These are phyloP conservation scores for Annulohypoxylon truncatum DNA, from an alignment of 2,329 filamentous ascomycete species.

Conservation along the genomic window DNA sequence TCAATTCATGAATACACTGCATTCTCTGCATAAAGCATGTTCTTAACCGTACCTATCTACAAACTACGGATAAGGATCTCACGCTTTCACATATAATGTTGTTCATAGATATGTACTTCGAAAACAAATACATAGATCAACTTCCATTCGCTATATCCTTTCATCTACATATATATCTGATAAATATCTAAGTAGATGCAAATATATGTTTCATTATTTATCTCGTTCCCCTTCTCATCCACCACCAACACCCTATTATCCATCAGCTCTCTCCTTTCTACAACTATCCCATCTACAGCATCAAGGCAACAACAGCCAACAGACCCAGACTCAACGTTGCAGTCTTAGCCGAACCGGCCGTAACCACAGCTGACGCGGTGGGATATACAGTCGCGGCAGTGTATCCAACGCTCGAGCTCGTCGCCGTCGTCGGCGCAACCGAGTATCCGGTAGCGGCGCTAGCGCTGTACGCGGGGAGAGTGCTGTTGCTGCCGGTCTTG, in stretches of 20 bases:
- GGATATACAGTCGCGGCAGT: constrained; percentile 19
- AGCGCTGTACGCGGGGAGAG: constrained; percentile 63
- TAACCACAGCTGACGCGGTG: constrained; percentile 28
- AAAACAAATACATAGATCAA: not conserved
- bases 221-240: constrained; percentile 12
- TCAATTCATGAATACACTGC: no score
- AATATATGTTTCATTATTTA: not conserved
- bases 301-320: constrained; percentile 33
- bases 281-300: constrained; percentile 4
- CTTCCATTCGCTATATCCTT: not conserved
- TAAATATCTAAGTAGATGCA: not conserved
- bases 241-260: no score
- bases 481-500: constrained; percentile 64
- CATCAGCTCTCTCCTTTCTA: not conserved
- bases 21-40: no score
- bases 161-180: not conserved
- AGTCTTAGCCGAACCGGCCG: constrained; percentile 40
- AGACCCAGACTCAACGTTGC: constrained; percentile 37
- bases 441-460: constrained; percentile 45
- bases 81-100: no score
- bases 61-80: no score
- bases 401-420: constrained; percentile 22
- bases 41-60: no score
- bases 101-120: not conserved
- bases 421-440: constrained; percentile 56